Evolutionary conservation across 306 rosid species (phyloP), one percentile per base, ranked within the genome.

Genomic region (Rubus idaeus): DNA sequence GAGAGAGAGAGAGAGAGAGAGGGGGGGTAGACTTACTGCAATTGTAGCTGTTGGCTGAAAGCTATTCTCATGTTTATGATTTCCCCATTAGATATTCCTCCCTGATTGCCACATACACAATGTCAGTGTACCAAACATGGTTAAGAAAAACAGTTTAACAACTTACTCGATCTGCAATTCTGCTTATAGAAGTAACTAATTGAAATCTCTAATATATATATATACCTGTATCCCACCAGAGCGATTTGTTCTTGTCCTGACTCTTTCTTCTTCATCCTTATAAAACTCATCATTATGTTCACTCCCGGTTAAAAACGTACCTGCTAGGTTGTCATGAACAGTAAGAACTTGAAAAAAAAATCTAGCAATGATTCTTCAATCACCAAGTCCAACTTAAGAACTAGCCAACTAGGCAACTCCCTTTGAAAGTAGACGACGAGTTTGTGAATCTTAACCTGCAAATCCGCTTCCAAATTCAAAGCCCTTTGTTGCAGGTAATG

Each of bases 1-100:
- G n/a, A n/a, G n/a, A n/a, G n/a, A n/a, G n/a, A n/a, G n/a, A n/a
- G n/a, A n/a, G n/a, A n/a, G n/a, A n/a, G n/a, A n/a, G 81, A 41
- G 50, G 40, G 73, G 62, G 73, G 77, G 53, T 8, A 11, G 46
- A 50, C 90, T 91, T 92, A 96, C 99, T 68, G 83, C 70, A 83
- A 95, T 95, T 9, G 99, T 95, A 10, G 99, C 88, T 5, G 98
- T 95, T 70, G 99, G 99, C 93, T 95, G 89, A 95, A 95, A 87
- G 94, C 99, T 84, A 95, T 69, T 87, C 91, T 91, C 94, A 95
- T 90, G 76, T 85, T 76, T 87, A 95, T 95, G 85, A 87, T 86
- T 89, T 95, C 99, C 75, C 99, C 99, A 79, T 95, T 96, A 65
- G 99, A 96, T 80, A 96, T 84, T 84, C 99, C 99, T 77, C 98